Evolutionary conservation across 352 stramenopile genomes (phyloP).

Genomic region (Globisporangium middletonii): DNA sequence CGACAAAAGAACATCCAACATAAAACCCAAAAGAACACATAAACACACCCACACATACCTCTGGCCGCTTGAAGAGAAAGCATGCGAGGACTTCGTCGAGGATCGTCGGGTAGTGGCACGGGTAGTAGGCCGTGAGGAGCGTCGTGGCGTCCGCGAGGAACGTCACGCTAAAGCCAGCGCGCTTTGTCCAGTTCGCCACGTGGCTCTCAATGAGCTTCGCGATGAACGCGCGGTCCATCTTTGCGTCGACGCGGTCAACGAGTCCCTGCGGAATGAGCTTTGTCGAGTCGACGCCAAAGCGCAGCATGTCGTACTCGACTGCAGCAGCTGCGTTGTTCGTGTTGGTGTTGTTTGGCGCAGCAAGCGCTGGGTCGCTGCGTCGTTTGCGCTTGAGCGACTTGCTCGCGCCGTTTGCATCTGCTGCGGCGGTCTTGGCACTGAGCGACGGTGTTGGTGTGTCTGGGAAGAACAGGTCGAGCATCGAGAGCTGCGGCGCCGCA

Average conservation of each 20-base stretch:
- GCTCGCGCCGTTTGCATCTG: conserved; percentile 2
- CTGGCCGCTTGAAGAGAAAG: conserved; percentile 74
- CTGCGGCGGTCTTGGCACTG: background rate
- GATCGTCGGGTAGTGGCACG: conserved; percentile 73
- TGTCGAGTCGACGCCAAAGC: conserved; percentile 63
- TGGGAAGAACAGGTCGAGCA: conserved; percentile 66
- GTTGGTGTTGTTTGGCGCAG: background rate
- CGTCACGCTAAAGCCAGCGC: conserved; percentile 52
- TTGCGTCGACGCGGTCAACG: conserved; percentile 71
- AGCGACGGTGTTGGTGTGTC: background rate
- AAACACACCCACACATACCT: conserved; percentile 19
- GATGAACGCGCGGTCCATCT: conserved; percentile 48
- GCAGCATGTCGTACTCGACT: conserved; percentile 42
- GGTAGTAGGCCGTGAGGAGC: conserved; percentile 76
- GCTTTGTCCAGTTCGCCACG: conserved; percentile 64
- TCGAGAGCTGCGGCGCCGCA: conserved; percentile 18
- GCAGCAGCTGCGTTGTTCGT: background rate
- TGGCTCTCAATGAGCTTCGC: conserved; percentile 50
- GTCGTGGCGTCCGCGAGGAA: conserved; percentile 70
- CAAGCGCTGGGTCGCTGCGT: conserved; percentile 10
- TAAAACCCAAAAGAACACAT: background rate
- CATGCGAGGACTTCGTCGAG: conserved; percentile 72
- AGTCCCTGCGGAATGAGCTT: conserved; percentile 81
- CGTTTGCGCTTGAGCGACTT: conserved; percentile 48
- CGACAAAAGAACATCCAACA: background rate